phyloP scores from a whole-genome alignment of 1,284 basidiomycete genomes.

The Leccinum colubrinum region DNA sequence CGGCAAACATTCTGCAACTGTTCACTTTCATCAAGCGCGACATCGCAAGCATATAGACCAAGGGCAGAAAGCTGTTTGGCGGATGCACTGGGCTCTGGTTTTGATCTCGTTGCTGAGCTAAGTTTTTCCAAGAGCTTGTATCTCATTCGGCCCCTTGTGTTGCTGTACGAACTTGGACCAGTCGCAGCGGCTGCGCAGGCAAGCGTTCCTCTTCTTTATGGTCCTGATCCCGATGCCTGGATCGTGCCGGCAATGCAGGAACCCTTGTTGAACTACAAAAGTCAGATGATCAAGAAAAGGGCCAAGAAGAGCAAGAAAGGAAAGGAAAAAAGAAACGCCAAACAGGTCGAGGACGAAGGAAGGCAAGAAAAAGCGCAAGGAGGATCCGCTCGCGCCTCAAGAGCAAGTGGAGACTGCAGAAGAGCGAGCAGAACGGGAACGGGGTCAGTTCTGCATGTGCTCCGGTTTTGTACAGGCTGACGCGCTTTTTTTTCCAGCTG shows the following conservation, averaged over 20 bases:
- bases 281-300: constrained; percentile 30
- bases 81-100: too few relatives aligned
- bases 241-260: constrained; percentile 69
- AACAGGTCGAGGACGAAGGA: constrained; percentile 31
- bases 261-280: constrained; percentile 32
- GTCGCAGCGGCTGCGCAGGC: too few relatives aligned
- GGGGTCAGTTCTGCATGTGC: constrained; percentile 39
- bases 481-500: constrained; percentile 42
- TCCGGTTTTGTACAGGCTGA: not conserved
- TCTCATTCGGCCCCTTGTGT: too few relatives aligned
- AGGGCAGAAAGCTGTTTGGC: too few relatives aligned
- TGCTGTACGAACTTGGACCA: too few relatives aligned
- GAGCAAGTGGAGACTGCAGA: constrained; percentile 53
- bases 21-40: too few relatives aligned
- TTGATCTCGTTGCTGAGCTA: too few relatives aligned
- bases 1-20: too few relatives aligned
- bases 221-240: constrained; percentile 83
- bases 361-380: constrained; percentile 30
- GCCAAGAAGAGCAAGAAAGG: constrained; percentile 46
- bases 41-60: too few relatives aligned
- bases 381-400: constrained; percentile 26
- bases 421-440: constrained; percentile 55
- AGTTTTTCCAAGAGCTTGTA: too few relatives aligned
- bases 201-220: constrained; percentile 74
- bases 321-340: constrained; percentile 49